These are phyloP conservation scores for Sarcocystis neurona DNA, from an alignment of 169 alveolate species.

Conservation along the genomic window DNA sequence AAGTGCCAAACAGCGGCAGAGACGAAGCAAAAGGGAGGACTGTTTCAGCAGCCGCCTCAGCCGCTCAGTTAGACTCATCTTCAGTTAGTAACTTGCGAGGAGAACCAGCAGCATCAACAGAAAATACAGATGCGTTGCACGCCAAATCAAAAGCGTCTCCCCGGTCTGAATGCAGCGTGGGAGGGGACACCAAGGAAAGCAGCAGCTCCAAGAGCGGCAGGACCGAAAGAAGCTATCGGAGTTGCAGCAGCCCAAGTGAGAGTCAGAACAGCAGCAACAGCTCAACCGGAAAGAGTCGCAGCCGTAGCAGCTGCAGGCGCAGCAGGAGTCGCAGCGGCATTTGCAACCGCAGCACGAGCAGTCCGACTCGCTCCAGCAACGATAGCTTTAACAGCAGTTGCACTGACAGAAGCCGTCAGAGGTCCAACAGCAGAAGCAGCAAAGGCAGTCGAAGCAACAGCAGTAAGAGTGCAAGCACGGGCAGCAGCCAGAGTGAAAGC, in stretches of 20 bases:
- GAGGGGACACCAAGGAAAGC: too few species aligned
- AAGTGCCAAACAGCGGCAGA: background rate
- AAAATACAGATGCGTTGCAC: background rate
- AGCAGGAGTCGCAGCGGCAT: background rate
- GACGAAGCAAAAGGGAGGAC: background rate
- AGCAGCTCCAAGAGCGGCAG: too few species aligned
- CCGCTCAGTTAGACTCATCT: background rate
- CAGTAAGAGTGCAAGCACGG: background rate
- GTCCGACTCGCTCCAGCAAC: background rate
- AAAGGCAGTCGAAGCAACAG: background rate
- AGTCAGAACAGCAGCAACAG: background rate
- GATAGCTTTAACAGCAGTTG: background rate
- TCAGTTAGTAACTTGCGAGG: too few species aligned
- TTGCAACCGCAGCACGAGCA: background rate
- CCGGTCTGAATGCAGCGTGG: too few species aligned
- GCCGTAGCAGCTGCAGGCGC: background rate
- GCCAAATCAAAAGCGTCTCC: too few species aligned
- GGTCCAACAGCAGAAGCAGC: background rate
- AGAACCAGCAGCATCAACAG: too few species aligned
- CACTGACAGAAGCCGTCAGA: too few species aligned
- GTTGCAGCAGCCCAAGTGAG: too few species aligned
- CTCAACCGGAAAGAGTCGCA: background rate
- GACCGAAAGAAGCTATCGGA: too few species aligned
- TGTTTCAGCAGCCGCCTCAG: conserved; percentile 12
- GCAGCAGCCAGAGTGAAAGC: background rate